Base-by-base conservation (phyloP, 768 basidiomycete genomes). In the Crepidotus variabilis region DNA sequence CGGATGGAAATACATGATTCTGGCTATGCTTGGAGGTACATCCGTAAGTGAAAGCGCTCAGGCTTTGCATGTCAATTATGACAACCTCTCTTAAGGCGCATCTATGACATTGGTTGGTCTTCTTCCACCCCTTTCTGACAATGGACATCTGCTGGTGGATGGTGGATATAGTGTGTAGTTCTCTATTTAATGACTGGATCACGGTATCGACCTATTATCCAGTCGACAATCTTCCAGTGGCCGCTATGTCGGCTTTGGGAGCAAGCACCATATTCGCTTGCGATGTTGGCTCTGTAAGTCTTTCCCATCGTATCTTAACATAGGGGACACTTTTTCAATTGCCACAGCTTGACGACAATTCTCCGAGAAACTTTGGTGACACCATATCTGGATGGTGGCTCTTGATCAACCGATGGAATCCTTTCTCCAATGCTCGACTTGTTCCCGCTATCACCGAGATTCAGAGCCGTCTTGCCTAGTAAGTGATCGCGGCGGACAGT, bases 81-180 rank as follows among this genome's bases (percentile, higher is more conserved):
- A 14, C 54, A 46, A 47, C 33, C 23, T 55, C 32, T 51, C 58
- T n/a, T n/a, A 55, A 89, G 92, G 94, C 53, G 97, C 94, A 16
- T 98, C 95, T 1, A 99, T 99, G 97, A 92, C 95, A 1, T 73
- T 99, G 61, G 95, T 95, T 48, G 97, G 97, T 62, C 78, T 99
- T 48, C 76, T 99, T 5, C 97, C 97, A 2, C 97, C 97, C 0
- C 72, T 99, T 8, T 96, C 93, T 60, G 94, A 98, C 64, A 89
- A 95, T 61, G 97, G 97, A 2, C 88, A 87, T 63, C 86, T 96
- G 78, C 76, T 96, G 14, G 94, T 95, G 6, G 94, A 95, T 63
- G 92, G 90, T 34, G 91, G 90, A 46, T 94, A 94, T 66, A 78
- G 91, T 94, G 67, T 69, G 87, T 75, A 14, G 22, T 28, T 28